Evolutionary conservation across 495 filamentous ascomycete genomes (phyloP), one percentile per base, ranked within the genome.

Genomic region (Margaritispora aquatica): DNA sequence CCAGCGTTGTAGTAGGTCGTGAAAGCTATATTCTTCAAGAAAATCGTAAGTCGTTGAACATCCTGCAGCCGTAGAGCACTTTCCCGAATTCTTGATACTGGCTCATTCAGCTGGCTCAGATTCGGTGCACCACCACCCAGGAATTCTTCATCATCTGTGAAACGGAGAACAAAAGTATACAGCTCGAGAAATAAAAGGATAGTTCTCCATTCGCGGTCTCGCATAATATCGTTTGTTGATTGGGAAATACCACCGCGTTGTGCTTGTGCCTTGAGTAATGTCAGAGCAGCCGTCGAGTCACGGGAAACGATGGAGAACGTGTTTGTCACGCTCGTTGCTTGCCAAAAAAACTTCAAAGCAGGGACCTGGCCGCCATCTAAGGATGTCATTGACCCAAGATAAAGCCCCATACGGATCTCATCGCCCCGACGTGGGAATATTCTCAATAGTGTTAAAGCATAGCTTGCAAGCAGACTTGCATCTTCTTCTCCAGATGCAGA

Each of bases 331-430:
- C 76, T 82, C 47, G 87, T 81, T 19, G 88, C 87, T 52, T 86
- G 77, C 90, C 94, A 99, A 67, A 97, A 92, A 68, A 88, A 97
- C 66, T 88, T 89, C 54, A 95, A 84, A 5, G 90, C 86, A 0
- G 94, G 87, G 17, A 87, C 68, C 54, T 78, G 74, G 4, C 65
- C 67, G 15, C 67, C 69, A 9, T 70, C 66, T 26, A 69, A 66
- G 19, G 63, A 73, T 20, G 78, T 79, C 11, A 88, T 85, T 27
- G 91, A 91, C 0, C 90, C 87, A 15, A 92, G 74, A 63, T 92
- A 97, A 3, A 99, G 75, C 78, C 94, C 95, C 90, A 97, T 96
- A 0, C 92, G 87, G 53, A 97, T 95, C 54, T 97, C 95, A 65
- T 96, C 91, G 20, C 85, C 83, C 38, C 84, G 80, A 9, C 81